Conservation (phyloP, 2,329 filamentous ascomycete genomes). For the Hypoxylon sp. region DNA sequence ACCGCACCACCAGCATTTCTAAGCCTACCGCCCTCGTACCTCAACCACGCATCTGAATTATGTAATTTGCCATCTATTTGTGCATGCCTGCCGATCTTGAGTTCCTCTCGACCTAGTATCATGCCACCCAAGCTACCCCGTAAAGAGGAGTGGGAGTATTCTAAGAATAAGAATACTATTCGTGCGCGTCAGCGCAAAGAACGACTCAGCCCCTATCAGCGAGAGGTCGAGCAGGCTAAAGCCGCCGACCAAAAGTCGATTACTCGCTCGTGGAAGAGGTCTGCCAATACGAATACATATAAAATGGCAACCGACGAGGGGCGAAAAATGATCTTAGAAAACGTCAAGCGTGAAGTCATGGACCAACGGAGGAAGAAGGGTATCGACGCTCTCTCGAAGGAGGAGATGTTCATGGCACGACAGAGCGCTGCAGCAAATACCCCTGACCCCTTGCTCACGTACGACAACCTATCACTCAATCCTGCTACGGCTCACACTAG, state of each 20-base stretch:
- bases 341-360: slow-evolving; percentile 38
- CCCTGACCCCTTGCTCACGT: neutral
- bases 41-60: neutral
- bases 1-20: no score
- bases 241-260: slow-evolving; percentile 45
- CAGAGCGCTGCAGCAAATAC: neutral
- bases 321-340: slow-evolving; percentile 28
- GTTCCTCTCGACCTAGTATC: neutral
- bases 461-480: neutral
- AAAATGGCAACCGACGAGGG: slow-evolving; percentile 19
- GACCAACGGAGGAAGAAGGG: slow-evolving; percentile 35
- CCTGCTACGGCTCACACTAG: neutral
- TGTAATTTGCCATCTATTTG: neutral
- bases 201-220: slow-evolving; percentile 28
- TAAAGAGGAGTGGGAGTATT: slow-evolving; percentile 44
- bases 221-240: slow-evolving; percentile 40
- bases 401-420: slow-evolving; percentile 27
- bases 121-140: neutral
- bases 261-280: slow-evolving; percentile 34
- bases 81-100: neutral
- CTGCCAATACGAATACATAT: slow-evolving; percentile 22
- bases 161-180: slow-evolving; percentile 46
- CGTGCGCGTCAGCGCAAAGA: slow-evolving; percentile 43
- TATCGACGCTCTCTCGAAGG: slow-evolving; percentile 33
- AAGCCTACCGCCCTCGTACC: no score